Percentiles rank a stretch among this genome's conserved stretches.
These are phyloP conservation scores for Pythium insidiosum DNA, from an alignment of 352 stramenopile species.

Conservation along the genomic window DNA sequence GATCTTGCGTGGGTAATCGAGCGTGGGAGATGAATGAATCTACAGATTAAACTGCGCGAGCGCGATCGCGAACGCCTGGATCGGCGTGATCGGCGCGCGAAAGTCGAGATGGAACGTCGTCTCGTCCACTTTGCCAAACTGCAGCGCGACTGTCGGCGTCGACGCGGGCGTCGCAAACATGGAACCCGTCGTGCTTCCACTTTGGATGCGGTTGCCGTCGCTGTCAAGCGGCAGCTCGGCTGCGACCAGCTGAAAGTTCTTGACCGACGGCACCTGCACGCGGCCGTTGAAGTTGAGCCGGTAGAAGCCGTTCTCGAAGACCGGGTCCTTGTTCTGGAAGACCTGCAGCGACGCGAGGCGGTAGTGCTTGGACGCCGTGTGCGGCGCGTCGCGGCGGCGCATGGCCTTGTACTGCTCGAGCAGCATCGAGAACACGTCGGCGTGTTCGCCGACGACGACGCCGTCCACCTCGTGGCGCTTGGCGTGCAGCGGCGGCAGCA, in stretches of 20 bases:
- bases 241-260: slow-evolving; percentile 72
- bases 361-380: neutral
- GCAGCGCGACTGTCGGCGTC: slow-evolving; percentile 37
- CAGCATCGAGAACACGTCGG: slow-evolving; percentile 41
- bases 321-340: slow-evolving; percentile 60
- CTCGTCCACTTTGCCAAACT: slow-evolving; percentile 76
- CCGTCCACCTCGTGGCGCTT: slow-evolving; percentile 41
- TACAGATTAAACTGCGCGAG: slow-evolving; percentile 52
- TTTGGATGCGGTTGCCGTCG: too few species aligned
- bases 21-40: too few species aligned
- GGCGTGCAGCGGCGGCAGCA: slow-evolving; percentile 38
- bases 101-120: slow-evolving; percentile 82
- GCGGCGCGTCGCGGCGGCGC: neutral
- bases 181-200: too few species aligned
- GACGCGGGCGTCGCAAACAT: too few species aligned
- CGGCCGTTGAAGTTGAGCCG: slow-evolving; percentile 75
- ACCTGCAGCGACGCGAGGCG: slow-evolving; percentile 19
- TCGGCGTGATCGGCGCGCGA: slow-evolving; percentile 54
- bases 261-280: slow-evolving; percentile 68
- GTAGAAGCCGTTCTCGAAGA: slow-evolving; percentile 77
- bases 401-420: slow-evolving; percentile 31
- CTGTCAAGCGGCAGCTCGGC: neutral
- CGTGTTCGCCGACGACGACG: slow-evolving; percentile 31
- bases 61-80: slow-evolving; percentile 61
- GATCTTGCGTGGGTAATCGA: too few species aligned